Evolutionary conservation across 2,329 filamentous ascomycete genomes (phyloP).

Genomic region (Lasiodiplodia theobromae): DNA sequence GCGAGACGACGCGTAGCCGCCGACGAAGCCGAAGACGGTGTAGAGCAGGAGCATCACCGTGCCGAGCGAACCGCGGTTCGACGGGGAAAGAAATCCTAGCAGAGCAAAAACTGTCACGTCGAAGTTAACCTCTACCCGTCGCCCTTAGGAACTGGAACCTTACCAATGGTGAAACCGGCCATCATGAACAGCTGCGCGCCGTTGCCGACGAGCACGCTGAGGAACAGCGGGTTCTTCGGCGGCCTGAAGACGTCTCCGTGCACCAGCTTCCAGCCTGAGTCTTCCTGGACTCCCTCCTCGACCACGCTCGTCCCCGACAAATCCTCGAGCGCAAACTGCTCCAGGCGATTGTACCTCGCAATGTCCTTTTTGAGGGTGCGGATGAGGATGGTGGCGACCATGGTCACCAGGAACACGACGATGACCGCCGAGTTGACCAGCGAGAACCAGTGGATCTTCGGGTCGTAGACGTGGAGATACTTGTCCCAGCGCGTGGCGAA

Average conservation of each 20-base stretch:
- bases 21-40: constrained; percentile 89
- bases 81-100: constrained; percentile 92
- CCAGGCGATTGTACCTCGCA: constrained; percentile 92
- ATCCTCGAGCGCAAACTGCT: constrained; percentile 89
- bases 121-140: constrained; percentile 30
- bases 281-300: constrained; percentile 94
- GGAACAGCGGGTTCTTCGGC: constrained; percentile 79
- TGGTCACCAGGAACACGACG: constrained; percentile 87
- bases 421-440: constrained; percentile 96
- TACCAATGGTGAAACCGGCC: constrained; percentile 87
- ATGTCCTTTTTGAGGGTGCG: constrained; percentile 94
- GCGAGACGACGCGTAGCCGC: constrained; percentile 86
- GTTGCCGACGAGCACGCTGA: constrained; percentile 89
- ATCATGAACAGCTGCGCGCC: constrained; percentile 97
- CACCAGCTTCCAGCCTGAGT: constrained; percentile 98
- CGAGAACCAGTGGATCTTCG: constrained; percentile 99
- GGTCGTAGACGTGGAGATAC: constrained; percentile 95
- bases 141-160: constrained; percentile 32
- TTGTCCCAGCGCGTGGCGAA: constrained; percentile 99
- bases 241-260: constrained; percentile 97
- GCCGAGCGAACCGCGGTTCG: constrained; percentile 90
- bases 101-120: constrained; percentile 73
- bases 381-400: constrained; percentile 90
- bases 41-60: constrained; percentile 94
- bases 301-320: constrained; percentile 76